Conservation (phyloP, 1,284 basidiomycete species). For the Laetiporus sulphureus region DNA sequence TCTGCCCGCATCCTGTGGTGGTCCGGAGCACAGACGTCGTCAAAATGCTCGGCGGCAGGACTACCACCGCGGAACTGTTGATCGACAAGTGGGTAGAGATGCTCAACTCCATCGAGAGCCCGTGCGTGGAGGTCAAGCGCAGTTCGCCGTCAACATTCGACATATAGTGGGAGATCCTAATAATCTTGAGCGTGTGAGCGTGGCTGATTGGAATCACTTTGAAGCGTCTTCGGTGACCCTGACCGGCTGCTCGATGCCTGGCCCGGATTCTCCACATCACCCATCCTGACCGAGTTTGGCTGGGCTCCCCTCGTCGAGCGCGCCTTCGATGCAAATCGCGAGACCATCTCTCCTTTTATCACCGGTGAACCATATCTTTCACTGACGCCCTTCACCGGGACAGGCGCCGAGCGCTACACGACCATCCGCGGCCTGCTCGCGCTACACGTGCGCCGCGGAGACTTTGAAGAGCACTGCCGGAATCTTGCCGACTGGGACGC, state of each 20-base stretch:
- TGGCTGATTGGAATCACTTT: background rate
- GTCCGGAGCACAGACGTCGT: conserved; percentile 6
- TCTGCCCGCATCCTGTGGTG: conserved; percentile 8
- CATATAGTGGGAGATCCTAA: conserved; percentile 22
- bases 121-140: conserved; percentile 45
- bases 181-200: background rate
- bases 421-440: conserved; percentile 40
- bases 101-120: conserved; percentile 28
- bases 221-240: conserved; percentile 29
- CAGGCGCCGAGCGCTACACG: conserved; percentile 15
- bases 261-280: conserved; percentile 30
- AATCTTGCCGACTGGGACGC: conserved; percentile 36
- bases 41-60: background rate
- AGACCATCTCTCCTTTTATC: conserved; percentile 23
- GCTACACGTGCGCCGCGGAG: conserved; percentile 56
- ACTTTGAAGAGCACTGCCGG: conserved; percentile 46
- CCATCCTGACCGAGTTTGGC: conserved; percentile 29
- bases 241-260: conserved; percentile 30
- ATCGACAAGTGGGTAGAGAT: conserved; percentile 46
- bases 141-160: conserved; percentile 40
- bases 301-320: conserved; percentile 36
- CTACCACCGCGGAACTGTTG: conserved; percentile 18
- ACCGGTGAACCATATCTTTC: conserved; percentile 9
- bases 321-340: conserved; percentile 30
- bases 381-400: conserved; percentile 4